Base-by-base conservation (phyloP, 1,139 yeast genomes). In the Yamadazyma spencermartinsiae region DNA sequence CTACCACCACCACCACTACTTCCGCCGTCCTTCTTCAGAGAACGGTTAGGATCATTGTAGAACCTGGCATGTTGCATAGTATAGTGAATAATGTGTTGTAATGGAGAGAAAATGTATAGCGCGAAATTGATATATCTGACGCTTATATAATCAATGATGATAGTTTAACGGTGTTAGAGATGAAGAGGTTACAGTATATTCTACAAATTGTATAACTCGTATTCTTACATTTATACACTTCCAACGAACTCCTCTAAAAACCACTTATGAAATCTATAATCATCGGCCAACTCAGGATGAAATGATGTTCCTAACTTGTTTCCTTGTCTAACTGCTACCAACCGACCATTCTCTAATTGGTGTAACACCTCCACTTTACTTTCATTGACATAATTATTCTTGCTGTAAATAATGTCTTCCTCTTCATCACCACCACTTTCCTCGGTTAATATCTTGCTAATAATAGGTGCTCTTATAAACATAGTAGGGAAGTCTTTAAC, bases 381-480 rank as follows among this genome's bases (percentile, higher is more conserved):
- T 3, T 41, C 33, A 44, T 68, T 64, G 13, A 31, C 32, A 43
- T 64, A 62, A 18, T 45, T 42, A 45, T 65, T 68, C 21, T 47
- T 43, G 1, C 69, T 55, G 13, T 42, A 35, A 6, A 65, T 56
- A 1, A 60, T 45, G 4, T 44, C 53, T 17, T 60, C 54, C 24
- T 53, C 48, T 15, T 52, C 44, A n/a, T 43, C 43, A 6, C 35
- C 28, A 8, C 25, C 19, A 4, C 36, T 36, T 12, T 42, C 38
- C 7, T 31, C 35, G 6, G 43, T 43, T 42, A 28, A 42, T 4
- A 76, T 54, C 25, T 59, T 55, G 18, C 75, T 70, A 7, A 86
- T 81, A 2, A 83, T 82, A 0, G 95, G 95, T 0, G 95, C 95
- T 34, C 95, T 65, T 33, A 86, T 86, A 55, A 86, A 86, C 1